Base-by-base conservation (phyloP, 1,284 basidiomycete species). In the Exobasidium rhododendri region DNA sequence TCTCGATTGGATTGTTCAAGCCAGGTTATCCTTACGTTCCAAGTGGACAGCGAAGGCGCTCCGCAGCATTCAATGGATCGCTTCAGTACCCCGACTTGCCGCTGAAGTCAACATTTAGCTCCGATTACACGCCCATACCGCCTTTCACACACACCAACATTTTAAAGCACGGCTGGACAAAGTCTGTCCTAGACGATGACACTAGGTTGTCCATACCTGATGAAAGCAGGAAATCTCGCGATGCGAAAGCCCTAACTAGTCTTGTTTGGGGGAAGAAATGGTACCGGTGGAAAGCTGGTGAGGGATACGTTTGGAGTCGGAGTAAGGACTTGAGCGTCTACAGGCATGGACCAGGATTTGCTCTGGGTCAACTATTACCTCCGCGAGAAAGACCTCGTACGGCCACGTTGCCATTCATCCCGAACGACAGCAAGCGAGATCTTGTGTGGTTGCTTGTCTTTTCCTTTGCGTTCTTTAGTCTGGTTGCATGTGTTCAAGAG, bases 181-280 rank as follows among this genome's bases (percentile, higher is more conserved):
- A 47, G 5, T 58, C n/a, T 22, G 24, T 49, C 13, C 29, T 58
- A n/a, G 57, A 58, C 43, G 57, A 58, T 51, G 57, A 58, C 30
- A 24, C 35, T 13, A 32, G 45, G 2, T 44, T 58, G 40, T 50
- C 57, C 17, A 46, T 58, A n/a, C 57, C 57, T 6, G 57, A 58
- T 51, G 57, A 58, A n/a, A 14, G 30, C 17, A 45, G 57, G 20
- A 45, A 46, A 47, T 26, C 45, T 2, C n/a, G 57, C 13, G 26
- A 24, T 13, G 57, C 49, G 17, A 17, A 26, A 11, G 20, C 40
- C 7, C 2, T 13, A 10, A 17, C 45, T 11, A 47, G n/a, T 14
- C 24, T 44, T 4, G 22, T 56, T 5, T 10, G 7, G 32, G 40
- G 57, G 24, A 58, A 58, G 57, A 51, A n/a, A 46, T 58, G 57